Conservation (phyloP, 2,329 filamentous ascomycete genomes). For the Calycina marina region DNA sequence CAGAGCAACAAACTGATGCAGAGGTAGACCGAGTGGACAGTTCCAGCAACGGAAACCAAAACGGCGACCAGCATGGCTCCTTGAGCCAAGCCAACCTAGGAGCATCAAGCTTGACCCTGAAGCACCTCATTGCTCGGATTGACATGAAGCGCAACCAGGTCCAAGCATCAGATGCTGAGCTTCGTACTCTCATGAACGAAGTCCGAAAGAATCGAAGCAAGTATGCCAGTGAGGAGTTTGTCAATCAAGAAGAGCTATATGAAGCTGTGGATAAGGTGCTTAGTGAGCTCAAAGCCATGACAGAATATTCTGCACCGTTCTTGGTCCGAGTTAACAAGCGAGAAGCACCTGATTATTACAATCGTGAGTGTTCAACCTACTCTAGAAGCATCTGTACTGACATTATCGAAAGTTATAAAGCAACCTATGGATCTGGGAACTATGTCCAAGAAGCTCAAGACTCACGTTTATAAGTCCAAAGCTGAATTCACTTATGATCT, state of each 20-base stretch:
- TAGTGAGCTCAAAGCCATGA: slow-evolving; percentile 92
- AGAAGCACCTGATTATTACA: slow-evolving; percentile 91
- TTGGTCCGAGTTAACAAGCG: slow-evolving; percentile 90
- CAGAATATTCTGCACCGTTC: slow-evolving; percentile 94
- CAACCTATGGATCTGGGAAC: slow-evolving; percentile 94
- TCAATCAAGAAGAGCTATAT: slow-evolving; percentile 95
- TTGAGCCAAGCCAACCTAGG: slow-evolving; percentile 89
- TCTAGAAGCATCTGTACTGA: slow-evolving; percentile 15
- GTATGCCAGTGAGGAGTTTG: slow-evolving; percentile 95
- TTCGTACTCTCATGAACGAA: slow-evolving; percentile 88
- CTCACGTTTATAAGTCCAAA: slow-evolving; percentile 70
- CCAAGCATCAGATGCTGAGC: slow-evolving; percentile 79
- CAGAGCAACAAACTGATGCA: slow-evolving; percentile 88
- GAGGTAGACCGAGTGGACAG: slow-evolving; percentile 66
- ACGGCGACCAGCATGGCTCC: slow-evolving; percentile 63
- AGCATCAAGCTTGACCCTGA: slow-evolving; percentile 87
- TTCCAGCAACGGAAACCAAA: slow-evolving; percentile 33
- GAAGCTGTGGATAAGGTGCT: slow-evolving; percentile 94
- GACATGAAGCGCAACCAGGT: slow-evolving; percentile 86
- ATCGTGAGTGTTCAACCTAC: slow-evolving; percentile 41
- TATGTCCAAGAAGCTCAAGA: slow-evolving; percentile 96
- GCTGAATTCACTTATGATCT: slow-evolving; percentile 88
- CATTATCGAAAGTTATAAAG: slow-evolving; percentile 67
- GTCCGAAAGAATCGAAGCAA: slow-evolving; percentile 97
- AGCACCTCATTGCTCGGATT: slow-evolving; percentile 91